Base-by-base conservation (phyloP, 306 rosid genomes). In the Malus fusca region DNA sequence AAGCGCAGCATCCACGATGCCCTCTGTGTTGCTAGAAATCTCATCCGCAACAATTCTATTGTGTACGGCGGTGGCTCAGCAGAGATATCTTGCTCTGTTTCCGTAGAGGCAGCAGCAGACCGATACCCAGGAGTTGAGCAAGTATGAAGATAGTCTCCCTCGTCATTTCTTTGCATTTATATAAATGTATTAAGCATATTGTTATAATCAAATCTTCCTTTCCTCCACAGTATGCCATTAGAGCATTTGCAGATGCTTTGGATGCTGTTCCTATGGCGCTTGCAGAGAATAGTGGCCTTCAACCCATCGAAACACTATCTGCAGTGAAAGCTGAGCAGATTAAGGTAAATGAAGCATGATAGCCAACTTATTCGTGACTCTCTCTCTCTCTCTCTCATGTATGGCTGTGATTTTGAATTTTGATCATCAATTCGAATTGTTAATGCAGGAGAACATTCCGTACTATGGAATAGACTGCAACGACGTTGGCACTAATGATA, bases 61-160 rank as follows among this genome's bases (percentile, higher is more conserved):
- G 98, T 96, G 37, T 96, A 96, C 42, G 99, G 99, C n/a, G 98
- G 99, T 80, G 99, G 98, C 51, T 88, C 99, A 4, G 92, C 99
- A 52, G 99, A 96, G 84, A 90, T 96, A 72, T 78, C 97, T 23
- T 90, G 96, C 75, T 92, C 99, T 17, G 33, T 92, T 78, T 97
- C 98, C 0, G 96, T 96, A 28, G 98, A 96, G 84, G 90, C 97
- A 55, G 97, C 96, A 78, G 96, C 99, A 52, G 98, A 96, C 79
- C 87, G 60, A 84, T 80, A 89, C 78, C 99, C 97, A 61, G 98
- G 98, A 75, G 97, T 96, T 60, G 98, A 96, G 80, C 98, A 96
- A 91, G 99, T 89, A 84, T 75, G 85, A 28, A 71, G 31, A 67
- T 66, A 37, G 11, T 72, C 25, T 25, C 68, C 63, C 46, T 37